Conservation (phyloP, 2,329 filamentous ascomycete genomes). For the Dactylellina cionopaga region DNA sequence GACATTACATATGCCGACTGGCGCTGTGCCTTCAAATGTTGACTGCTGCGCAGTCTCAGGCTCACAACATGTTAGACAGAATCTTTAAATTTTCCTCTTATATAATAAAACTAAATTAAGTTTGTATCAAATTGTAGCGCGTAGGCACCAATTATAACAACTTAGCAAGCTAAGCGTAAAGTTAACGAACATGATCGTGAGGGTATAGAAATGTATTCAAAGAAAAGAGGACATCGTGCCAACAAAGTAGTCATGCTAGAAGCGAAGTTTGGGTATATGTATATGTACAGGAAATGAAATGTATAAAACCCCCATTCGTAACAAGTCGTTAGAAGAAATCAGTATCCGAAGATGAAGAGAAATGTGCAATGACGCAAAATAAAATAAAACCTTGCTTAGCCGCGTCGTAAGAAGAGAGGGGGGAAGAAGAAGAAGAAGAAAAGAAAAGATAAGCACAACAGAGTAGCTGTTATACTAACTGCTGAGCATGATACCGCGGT, state of each 20-base stretch:
- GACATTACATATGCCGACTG: too few species aligned
- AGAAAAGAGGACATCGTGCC: too few species aligned
- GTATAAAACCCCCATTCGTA: slow-evolving; percentile 31
- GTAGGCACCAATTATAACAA: background rate
- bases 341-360: background rate
- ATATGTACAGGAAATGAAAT: slow-evolving; percentile 45
- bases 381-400: background rate
- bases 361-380: background rate
- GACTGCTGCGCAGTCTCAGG: too few species aligned
- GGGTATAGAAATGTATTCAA: background rate
- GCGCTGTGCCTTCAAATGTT: too few species aligned
- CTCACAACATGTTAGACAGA: too few species aligned
- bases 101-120: background rate
- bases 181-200: background rate
- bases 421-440: too few species aligned
- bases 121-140: background rate
- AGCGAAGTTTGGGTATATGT: slow-evolving; percentile 27
- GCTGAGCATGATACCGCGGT: background rate
- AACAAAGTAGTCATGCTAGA: slow-evolving; percentile 11
- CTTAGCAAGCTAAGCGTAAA: slow-evolving; percentile 6
- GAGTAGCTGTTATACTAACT: too few species aligned
- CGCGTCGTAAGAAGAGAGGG: background rate
- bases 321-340: slow-evolving; percentile 31
- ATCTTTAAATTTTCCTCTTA: too few species aligned
- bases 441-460: too few species aligned